A percentile compares a stretch with the other conserved stretches of the same genome.
Evolutionary conservation across 768 basidiomycete genomes (phyloP).

Genomic region (Pisolithus microcarpus): DNA sequence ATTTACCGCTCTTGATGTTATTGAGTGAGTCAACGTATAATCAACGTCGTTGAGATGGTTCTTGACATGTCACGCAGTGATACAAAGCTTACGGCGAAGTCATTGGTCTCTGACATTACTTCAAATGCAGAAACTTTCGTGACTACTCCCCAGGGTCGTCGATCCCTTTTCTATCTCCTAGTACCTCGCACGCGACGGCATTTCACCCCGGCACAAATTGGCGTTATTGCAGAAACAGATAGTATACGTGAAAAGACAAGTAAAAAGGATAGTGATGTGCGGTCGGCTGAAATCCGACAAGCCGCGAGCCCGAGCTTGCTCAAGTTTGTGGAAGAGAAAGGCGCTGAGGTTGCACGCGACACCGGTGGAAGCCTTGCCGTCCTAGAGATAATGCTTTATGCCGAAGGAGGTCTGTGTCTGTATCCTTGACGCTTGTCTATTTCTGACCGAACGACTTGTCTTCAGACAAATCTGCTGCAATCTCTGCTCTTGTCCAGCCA

Average conservation of each 20-base stretch:
- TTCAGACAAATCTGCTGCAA: slow-evolving; percentile 65
- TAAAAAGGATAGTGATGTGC: slow-evolving; percentile 64
- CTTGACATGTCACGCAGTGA: slow-evolving; percentile 47
- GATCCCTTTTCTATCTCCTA: slow-evolving; percentile 76
- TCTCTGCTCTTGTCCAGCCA: slow-evolving; percentile 50
- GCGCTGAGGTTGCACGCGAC: slow-evolving; percentile 57
- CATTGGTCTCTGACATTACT: slow-evolving; percentile 65
- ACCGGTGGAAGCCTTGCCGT: slow-evolving; percentile 75
- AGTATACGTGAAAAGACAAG: slow-evolving; percentile 61
- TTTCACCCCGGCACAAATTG: slow-evolving; percentile 79
- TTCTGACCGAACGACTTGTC: background rate
- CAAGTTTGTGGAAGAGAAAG: slow-evolving; percentile 59
- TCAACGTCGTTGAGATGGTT: background rate
- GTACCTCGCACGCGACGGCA: slow-evolving; percentile 78
- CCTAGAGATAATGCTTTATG: slow-evolving; percentile 75
- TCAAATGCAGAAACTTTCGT: slow-evolving; percentile 51
- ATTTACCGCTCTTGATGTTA: slow-evolving; percentile 84
- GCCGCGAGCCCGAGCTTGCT: slow-evolving; percentile 72
- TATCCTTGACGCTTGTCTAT: background rate
- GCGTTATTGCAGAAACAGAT: slow-evolving; percentile 69
- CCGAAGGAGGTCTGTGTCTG: slow-evolving; percentile 65
- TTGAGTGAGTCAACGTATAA: slow-evolving; percentile 53
- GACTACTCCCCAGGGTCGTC: slow-evolving; percentile 64
- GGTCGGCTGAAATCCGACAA: slow-evolving; percentile 64
- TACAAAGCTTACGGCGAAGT: slow-evolving; percentile 83